Percentiles rank a stretch among this genome's conserved stretches.
Conservation (phyloP, 1,284 basidiomycete species). For the Cronartium quercuum region DNA sequence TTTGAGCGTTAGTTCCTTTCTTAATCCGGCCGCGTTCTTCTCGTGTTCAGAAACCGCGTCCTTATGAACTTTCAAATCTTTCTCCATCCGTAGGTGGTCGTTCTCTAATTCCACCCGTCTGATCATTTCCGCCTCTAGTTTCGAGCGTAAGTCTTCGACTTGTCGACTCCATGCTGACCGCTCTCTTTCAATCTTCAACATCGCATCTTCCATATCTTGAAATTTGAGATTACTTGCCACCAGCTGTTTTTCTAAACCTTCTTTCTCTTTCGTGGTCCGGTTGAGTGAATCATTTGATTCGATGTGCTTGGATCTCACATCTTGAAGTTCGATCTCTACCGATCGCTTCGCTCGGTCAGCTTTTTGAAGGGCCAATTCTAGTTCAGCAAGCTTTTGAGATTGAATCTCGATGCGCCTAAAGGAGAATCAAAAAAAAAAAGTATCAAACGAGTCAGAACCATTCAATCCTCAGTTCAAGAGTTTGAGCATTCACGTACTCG, state of each 20-base stretch:
- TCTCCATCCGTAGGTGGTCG: constrained; percentile 15
- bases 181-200: constrained; percentile 74
- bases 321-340: constrained; percentile 68
- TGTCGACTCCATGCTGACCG: constrained; percentile 67
- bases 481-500: constrained; percentile 26
- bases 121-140: constrained; percentile 45
- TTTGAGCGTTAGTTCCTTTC: constrained; percentile 43
- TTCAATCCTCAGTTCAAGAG: constrained; percentile 12
- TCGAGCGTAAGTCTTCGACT: constrained; percentile 61
- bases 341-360: constrained; percentile 66
- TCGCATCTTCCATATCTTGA: constrained; percentile 77
- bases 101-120: constrained; percentile 42
- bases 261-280: constrained; percentile 41
- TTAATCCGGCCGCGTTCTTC: constrained; percentile 47
- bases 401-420: constrained; percentile 18
- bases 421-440: background rate
- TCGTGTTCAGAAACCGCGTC: constrained; percentile 61
- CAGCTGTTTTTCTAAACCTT: constrained; percentile 72
- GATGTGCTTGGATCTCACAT: constrained; percentile 64
- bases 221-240: constrained; percentile 66
- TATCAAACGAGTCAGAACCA: background rate
- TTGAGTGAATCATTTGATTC: constrained; percentile 57
- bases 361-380: constrained; percentile 57
- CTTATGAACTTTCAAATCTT: constrained; percentile 67
- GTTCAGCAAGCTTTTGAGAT: constrained; percentile 50